These are phyloP conservation scores for Didymella pomorum DNA, from an alignment of 2,329 filamentous ascomycete genomes.

Conservation along the genomic window DNA sequence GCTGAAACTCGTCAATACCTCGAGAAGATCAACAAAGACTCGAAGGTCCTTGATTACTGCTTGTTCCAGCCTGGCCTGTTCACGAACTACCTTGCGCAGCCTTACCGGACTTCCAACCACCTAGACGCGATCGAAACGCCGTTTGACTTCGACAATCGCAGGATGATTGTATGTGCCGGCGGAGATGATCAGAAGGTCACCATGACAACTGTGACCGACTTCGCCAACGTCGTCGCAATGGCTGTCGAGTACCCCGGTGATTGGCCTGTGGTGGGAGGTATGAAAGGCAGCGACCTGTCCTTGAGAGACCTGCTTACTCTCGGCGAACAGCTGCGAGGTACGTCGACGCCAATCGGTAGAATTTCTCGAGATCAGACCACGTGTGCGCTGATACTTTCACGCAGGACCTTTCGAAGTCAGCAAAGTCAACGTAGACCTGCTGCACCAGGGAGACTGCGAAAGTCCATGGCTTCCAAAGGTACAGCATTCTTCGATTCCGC, in stretches of 20 bases:
- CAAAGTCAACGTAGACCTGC: not conserved
- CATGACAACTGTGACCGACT: not conserved
- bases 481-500: not conserved
- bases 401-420: not conserved
- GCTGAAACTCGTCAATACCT: not conserved
- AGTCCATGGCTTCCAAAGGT: not conserved
- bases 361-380: not conserved
- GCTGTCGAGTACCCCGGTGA: not conserved
- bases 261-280: not conserved
- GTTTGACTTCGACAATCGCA: not conserved
- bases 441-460: not conserved
- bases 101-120: not conserved
- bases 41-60: not conserved
- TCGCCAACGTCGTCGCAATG: not conserved
- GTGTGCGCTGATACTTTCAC: not conserved
- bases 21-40: not conserved
- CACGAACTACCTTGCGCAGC: not conserved
- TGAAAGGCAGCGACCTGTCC: not conserved
- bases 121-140: not conserved
- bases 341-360: not conserved
- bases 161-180: not conserved
- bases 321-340: not conserved
- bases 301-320: not conserved
- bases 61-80: not conserved
- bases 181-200: not conserved